phyloP scores from a whole-genome alignment of 768 basidiomycete genomes.

The Auriscalpium vulgare region DNA sequence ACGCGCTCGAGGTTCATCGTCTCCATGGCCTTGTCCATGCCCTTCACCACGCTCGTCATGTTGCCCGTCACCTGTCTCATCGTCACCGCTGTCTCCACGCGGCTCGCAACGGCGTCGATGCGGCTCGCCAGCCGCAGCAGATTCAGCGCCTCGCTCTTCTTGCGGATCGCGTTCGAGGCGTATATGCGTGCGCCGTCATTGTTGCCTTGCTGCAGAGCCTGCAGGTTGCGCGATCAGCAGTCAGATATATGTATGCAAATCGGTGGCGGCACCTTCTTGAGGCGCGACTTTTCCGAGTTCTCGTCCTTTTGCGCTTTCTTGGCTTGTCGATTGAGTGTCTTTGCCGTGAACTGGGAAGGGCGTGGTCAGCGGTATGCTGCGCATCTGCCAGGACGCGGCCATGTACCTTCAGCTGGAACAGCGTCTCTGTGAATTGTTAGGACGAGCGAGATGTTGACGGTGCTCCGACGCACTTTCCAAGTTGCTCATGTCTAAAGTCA shows the following conservation, averaged over 20 bases:
- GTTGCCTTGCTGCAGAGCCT: conserved; percentile 97
- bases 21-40: conserved; percentile 99
- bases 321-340: conserved; percentile 88
- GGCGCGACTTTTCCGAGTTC: conserved; percentile 71
- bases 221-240: background rate
- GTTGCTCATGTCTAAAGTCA: conserved; percentile 50
- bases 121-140: conserved; percentile 83
- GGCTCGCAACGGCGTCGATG: conserved; percentile 93
- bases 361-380: background rate
- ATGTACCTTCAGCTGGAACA: conserved; percentile 94
- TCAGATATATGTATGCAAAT: background rate
- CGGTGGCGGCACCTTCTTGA: conserved; percentile 73
- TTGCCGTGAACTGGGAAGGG: conserved; percentile 83
- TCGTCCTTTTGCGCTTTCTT: conserved; percentile 99
- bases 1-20: conserved; percentile 98
- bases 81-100: conserved; percentile 97
- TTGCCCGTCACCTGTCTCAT: conserved; percentile 95
- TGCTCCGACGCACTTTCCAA: conserved; percentile 68
- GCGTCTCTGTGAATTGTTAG: conserved; percentile 55
- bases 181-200: conserved; percentile 97
- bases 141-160: conserved; percentile 93
- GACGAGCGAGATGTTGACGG: too few relatives aligned
- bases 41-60: conserved; percentile 93
- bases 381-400: background rate
- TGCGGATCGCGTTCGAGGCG: conserved; percentile 95